A percentile compares a stretch with the other conserved stretches of the same genome.
phyloP scores from a whole-genome alignment of 805 yeast genomes.

The Brettanomyces bruxellensis region DNA sequence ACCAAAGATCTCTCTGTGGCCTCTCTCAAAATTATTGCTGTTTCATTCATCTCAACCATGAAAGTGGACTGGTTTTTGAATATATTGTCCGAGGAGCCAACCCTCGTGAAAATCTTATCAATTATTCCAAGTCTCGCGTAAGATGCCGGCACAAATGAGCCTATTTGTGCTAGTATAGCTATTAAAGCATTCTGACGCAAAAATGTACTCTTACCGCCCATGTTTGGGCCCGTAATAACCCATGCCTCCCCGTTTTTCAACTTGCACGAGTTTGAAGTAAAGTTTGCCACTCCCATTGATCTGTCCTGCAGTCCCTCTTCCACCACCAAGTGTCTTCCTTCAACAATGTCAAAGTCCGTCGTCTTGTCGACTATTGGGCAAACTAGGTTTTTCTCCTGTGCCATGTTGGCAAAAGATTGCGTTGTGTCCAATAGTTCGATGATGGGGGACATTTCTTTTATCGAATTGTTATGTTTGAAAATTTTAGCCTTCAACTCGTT shows the following conservation, averaged over 20 bases:
- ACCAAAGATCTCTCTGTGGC: conserved; percentile 66
- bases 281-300: conserved; percentile 32
- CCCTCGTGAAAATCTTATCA: conserved; percentile 70
- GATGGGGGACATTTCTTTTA: conserved; percentile 40
- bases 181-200: conserved; percentile 65
- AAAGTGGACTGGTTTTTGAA: conserved; percentile 77
- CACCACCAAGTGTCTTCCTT: conserved; percentile 82
- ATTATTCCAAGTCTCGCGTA: conserved; percentile 60
- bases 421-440: conserved; percentile 64
- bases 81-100: conserved; percentile 80
- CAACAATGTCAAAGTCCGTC: conserved; percentile 37
- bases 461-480: conserved; percentile 31
- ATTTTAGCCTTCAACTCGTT: conserved; percentile 38
- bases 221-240: conserved; percentile 83
- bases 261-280: conserved; percentile 37
- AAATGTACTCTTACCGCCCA: conserved; percentile 80
- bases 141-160: conserved; percentile 63
- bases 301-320: conserved; percentile 55
- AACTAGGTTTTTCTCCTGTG: conserved; percentile 57
- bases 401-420: conserved; percentile 61
- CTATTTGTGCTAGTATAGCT: conserved; percentile 64
- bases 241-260: conserved; percentile 29
- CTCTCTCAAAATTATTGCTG: conserved; percentile 55
- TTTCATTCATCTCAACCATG: conserved; percentile 89
- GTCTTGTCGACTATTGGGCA: conserved; percentile 55